Conservation (phyloP, 257 asterid species). For the Perilla frutescens region DNA sequence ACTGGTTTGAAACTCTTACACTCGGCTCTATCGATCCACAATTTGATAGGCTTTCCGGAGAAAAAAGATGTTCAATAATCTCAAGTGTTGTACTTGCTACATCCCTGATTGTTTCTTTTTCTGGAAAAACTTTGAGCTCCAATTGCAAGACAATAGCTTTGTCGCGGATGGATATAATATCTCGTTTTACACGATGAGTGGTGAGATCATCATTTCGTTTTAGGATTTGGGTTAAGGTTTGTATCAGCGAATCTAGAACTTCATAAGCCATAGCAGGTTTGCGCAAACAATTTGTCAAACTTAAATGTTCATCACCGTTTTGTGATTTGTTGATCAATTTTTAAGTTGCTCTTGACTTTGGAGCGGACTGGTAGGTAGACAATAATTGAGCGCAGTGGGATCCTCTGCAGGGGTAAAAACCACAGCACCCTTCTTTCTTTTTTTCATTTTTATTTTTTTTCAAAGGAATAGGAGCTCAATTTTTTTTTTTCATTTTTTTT, state of each 20-base stretch:
- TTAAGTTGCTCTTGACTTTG: too few relatives aligned
- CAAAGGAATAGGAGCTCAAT: too few relatives aligned
- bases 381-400: too few relatives aligned
- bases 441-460: too few relatives aligned
- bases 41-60: neutral
- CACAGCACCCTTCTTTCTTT: too few relatives aligned
- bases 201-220: neutral
- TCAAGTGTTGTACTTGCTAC: slow-evolving; percentile 14
- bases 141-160: neutral
- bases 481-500: too few relatives aligned
- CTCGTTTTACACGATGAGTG: neutral
- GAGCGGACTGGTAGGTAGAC: too few relatives aligned
- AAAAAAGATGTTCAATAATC: neutral
- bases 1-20: neutral
- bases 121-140: neutral
- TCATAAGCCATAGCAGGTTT: slow-evolving; percentile 21
- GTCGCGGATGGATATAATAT: slow-evolving; percentile 1
- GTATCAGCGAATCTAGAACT: slow-evolving; percentile 11
- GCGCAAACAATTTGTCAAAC: neutral
- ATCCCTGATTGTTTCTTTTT: slow-evolving; percentile 4
- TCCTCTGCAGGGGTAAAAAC: too few relatives aligned
- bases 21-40: neutral
- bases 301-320: too few relatives aligned
- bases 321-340: too few relatives aligned
- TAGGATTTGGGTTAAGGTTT: neutral